A percentile compares a stretch with the other conserved stretches of the same genome.
phyloP scores from a whole-genome alignment of 352 stramenopile species.

The Pythium pyrilobum region DNA sequence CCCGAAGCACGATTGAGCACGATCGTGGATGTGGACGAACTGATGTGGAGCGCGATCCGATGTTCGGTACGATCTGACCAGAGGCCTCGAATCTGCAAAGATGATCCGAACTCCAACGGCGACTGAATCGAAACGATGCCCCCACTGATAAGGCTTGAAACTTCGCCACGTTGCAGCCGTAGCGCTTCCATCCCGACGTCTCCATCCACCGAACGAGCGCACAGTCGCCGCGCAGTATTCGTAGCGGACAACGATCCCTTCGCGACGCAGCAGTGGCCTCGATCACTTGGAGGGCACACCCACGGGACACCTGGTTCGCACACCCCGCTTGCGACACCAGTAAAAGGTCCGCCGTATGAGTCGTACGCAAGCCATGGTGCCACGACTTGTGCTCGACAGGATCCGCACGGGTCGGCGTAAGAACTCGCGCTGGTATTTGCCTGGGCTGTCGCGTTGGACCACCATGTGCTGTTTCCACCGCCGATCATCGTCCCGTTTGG shows the following conservation, averaged over 20 bases:
- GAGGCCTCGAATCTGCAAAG: slow-evolving; percentile 10
- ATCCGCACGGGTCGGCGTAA: slow-evolving; percentile 1
- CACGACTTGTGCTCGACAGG: slow-evolving; percentile 5
- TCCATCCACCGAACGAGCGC: background rate
- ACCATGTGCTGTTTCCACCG: background rate
- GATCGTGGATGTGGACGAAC: background rate
- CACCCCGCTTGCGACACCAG: background rate
- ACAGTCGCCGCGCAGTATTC: background rate
- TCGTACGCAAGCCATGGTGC: background rate
- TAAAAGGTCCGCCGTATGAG: slow-evolving; percentile 12
- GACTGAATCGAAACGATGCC: background rate
- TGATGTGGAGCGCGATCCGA: background rate
- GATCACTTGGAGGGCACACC: slow-evolving; percentile 15
- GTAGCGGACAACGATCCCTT: background rate
- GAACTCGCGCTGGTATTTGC: background rate
- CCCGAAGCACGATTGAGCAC: slow-evolving; percentile 5
- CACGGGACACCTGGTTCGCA: slow-evolving; percentile 20
- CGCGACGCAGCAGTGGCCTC: slow-evolving; percentile 15
- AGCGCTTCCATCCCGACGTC: slow-evolving; percentile 2
- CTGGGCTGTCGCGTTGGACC: background rate
- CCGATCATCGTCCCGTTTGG: background rate
- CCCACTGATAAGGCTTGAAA: background rate
- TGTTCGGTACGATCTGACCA: slow-evolving; percentile 1
- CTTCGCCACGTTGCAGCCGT: slow-evolving; percentile 1
- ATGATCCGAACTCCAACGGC: slow-evolving; percentile 6